Evolutionary conservation across 768 basidiomycete species (phyloP).

Genomic region (Auricularia sp.): DNA sequence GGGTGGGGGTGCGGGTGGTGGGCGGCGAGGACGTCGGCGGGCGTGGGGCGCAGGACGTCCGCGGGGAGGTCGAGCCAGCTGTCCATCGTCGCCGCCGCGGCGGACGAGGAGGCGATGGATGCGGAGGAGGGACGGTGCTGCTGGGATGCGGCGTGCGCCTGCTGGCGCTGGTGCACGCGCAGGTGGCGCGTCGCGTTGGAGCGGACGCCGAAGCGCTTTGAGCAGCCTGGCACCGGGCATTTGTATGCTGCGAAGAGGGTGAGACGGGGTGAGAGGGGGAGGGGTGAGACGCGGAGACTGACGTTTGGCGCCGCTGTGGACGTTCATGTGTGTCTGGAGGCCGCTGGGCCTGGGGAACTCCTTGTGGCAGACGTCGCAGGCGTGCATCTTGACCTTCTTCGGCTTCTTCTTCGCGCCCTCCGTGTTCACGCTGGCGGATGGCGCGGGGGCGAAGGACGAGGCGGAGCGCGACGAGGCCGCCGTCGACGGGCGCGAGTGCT

Average conservation of each 20-base stretch:
- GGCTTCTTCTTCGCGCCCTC: slow-evolving; percentile 14
- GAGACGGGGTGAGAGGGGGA: background rate
- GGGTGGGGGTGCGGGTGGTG: background rate
- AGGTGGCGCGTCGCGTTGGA: slow-evolving; percentile 76
- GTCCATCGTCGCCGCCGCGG: background rate
- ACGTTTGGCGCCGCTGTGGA: slow-evolving; percentile 46
- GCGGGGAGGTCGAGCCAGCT: background rate
- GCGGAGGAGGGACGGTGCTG: background rate
- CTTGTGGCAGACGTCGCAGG: slow-evolving; percentile 40
- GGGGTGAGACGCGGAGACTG: slow-evolving; percentile 13
- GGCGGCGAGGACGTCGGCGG: background rate
- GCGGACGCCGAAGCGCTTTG: slow-evolving; percentile 62
- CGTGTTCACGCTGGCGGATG: slow-evolving; percentile 9
- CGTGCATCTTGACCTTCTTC: slow-evolving; percentile 47
- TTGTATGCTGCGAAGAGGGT: slow-evolving; percentile 8
- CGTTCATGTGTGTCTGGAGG: slow-evolving; percentile 49
- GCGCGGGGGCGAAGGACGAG: background rate
- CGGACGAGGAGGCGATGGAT: background rate
- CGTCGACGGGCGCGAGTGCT: background rate
- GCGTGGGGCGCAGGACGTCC: background rate
- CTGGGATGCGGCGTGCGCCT: background rate
- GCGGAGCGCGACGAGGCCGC: background rate
- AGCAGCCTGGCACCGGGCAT: slow-evolving; percentile 55
- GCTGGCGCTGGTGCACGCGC: slow-evolving; percentile 42
- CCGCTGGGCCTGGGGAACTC: slow-evolving; percentile 50